phyloP scores from a whole-genome alignment of 1,284 basidiomycete genomes.

The Testicularia cyperi region DNA sequence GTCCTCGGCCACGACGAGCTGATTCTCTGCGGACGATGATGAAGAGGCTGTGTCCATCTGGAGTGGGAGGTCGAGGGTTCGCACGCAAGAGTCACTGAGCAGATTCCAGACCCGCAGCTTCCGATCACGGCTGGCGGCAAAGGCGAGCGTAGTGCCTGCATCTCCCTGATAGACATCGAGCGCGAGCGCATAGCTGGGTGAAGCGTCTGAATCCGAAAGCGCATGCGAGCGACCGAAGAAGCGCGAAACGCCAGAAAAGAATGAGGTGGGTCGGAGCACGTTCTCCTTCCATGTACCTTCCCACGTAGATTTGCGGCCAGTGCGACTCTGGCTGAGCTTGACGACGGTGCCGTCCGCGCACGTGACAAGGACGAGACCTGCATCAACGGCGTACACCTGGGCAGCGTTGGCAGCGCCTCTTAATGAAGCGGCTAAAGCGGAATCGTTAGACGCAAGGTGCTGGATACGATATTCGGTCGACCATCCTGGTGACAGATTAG shows the following conservation, averaged over 20 bases:
- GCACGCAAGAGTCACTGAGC: conserved; percentile 49
- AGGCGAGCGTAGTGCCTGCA: conserved; percentile 35
- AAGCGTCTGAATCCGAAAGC: conserved; percentile 21
- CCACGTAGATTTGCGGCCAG: conserved; percentile 10
- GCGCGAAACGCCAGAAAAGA: conserved; percentile 50
- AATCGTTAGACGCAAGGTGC: conserved; percentile 26
- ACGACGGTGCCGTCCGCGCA: conserved; percentile 51
- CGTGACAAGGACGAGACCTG: conserved; percentile 43
- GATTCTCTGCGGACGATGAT: conserved; percentile 10
- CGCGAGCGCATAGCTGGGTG: conserved; percentile 39
- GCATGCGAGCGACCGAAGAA: conserved; percentile 39
- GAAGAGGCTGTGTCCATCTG: conserved; percentile 21
- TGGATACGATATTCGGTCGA: conserved; percentile 38
- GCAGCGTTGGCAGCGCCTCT: conserved; percentile 26
- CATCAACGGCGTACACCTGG: conserved; percentile 38
- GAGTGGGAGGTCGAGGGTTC: conserved; percentile 45
- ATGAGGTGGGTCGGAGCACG: conserved; percentile 42
- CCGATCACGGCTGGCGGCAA: conserved; percentile 50
- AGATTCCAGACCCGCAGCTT: conserved; percentile 57
- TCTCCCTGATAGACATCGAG: conserved; percentile 38
- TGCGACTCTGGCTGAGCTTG: conserved; percentile 37
- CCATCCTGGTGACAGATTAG: conserved; percentile 26
- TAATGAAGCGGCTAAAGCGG: conserved; percentile 10
- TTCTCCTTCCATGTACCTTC: conserved; percentile 43
- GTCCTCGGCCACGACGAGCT: conserved; percentile 21